A percentile compares a stretch with the other conserved stretches of the same genome.
Conservation (phyloP, 2,329 filamentous ascomycete species). For the Huntiella decipiens region DNA sequence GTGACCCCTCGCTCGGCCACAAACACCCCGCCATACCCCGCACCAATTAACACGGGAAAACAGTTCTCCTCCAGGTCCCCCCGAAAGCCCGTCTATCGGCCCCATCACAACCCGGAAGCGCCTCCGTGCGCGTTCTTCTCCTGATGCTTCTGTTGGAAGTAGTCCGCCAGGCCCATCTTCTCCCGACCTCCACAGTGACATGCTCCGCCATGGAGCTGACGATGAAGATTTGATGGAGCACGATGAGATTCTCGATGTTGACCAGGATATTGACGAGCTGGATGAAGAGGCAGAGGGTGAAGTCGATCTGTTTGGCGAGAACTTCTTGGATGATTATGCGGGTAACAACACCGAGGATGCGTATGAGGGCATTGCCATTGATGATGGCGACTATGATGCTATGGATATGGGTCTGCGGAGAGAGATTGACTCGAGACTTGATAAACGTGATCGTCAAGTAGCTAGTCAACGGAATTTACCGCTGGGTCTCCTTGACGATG, state of each 20-base stretch:
- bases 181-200: constrained; percentile 38
- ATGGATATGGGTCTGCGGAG: constrained; percentile 49
- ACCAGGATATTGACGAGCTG: constrained; percentile 54
- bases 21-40: no score
- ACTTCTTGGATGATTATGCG: constrained; percentile 53
- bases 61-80: constrained; percentile 45
- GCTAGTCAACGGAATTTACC: constrained; percentile 48
- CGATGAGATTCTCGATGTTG: constrained; percentile 30
- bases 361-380: constrained; percentile 54
- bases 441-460: constrained; percentile 55
- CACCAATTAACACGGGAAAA: no score
- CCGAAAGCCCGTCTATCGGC: constrained; percentile 17
- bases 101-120: constrained; percentile 33
- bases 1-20: no score
- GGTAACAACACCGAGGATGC: constrained; percentile 38
- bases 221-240: constrained; percentile 57
- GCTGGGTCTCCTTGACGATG: constrained; percentile 61
- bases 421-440: constrained; percentile 52
- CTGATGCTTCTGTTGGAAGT: constrained; percentile 32
- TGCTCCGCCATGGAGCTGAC: constrained; percentile 44
- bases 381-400: constrained; percentile 60
- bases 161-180: constrained; percentile 50
- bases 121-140: constrained; percentile 30
- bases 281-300: constrained; percentile 70
- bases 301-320: constrained; percentile 57